Conservation (phyloP, 345 rosid genomes). For the Noccaea caerulescens region DNA sequence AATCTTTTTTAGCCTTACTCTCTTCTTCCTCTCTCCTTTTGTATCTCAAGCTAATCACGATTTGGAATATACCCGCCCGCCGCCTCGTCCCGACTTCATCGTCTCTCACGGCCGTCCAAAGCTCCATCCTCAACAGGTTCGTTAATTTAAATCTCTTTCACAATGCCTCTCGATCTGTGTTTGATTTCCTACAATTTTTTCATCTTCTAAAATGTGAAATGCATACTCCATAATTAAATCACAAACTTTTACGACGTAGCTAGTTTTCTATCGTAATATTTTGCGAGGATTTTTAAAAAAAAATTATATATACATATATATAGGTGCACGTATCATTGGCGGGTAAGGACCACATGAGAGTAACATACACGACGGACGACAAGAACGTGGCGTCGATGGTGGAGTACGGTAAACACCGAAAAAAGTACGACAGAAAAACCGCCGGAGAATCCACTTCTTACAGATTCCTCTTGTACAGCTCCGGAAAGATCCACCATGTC, state of each 20-base stretch:
- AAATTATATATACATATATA: background rate
- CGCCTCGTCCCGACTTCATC: constrained; percentile 50
- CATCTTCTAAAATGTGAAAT: constrained; percentile 4
- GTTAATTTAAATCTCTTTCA: background rate
- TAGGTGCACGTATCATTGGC: constrained; percentile 79
- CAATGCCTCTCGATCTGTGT: background rate
- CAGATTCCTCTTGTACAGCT: constrained; percentile 62
- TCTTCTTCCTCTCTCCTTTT: constrained; percentile 23
- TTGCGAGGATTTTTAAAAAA: too few species aligned
- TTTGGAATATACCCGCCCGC: constrained; percentile 50
- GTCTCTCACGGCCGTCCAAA: constrained; percentile 54
- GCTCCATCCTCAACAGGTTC: constrained; percentile 82
- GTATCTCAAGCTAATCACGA: constrained; percentile 31
- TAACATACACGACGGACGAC: constrained; percentile 72
- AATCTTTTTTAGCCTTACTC: background rate
- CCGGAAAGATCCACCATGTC: constrained; percentile 83
- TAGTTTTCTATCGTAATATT: too few species aligned
- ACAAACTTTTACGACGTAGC: too few species aligned
- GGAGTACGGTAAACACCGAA: constrained; percentile 61
- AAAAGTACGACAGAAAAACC: constrained; percentile 51
- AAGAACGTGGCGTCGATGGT: constrained; percentile 53
- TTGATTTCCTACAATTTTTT: background rate
- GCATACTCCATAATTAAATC: background rate
- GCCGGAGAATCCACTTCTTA: constrained; percentile 65
- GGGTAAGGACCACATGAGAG: constrained; percentile 63